phyloP scores from a whole-genome alignment of 208 protist species.

The Entamoeba dispar region DNA sequence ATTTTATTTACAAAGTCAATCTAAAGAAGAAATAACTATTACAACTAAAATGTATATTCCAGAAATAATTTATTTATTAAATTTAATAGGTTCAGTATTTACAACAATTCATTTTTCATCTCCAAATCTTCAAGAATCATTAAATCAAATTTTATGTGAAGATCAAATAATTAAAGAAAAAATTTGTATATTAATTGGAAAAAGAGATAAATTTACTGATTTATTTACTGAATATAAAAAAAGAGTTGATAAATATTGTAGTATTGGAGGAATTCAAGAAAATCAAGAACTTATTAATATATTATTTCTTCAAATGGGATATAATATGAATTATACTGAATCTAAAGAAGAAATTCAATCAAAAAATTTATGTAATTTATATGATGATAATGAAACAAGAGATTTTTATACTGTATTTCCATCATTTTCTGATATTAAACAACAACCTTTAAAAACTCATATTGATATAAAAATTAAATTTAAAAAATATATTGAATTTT shows the following conservation, averaged over 20 bases:
- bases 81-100: background rate
- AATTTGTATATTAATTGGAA: background rate
- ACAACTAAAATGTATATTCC: background rate
- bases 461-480: background rate
- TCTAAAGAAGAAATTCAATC: background rate
- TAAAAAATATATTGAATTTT: background rate
- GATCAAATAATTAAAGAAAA: background rate
- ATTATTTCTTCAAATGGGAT: background rate
- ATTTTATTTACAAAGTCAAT: background rate
- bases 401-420: background rate
- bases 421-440: background rate
- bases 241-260: background rate
- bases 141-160: background rate
- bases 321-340: background rate
- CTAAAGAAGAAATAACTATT: background rate
- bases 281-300: background rate
- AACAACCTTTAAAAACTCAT: background rate
- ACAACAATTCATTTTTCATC: background rate
- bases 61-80: background rate
- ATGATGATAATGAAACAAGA: background rate
- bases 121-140: background rate
- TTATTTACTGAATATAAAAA: background rate
- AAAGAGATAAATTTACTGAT: background rate
- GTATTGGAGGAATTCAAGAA: background rate
- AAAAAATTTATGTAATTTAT: background rate